phyloP scores from a whole-genome alignment of 176 grass and related monocot genomes.

The Tillandsia fasciculata region DNA sequence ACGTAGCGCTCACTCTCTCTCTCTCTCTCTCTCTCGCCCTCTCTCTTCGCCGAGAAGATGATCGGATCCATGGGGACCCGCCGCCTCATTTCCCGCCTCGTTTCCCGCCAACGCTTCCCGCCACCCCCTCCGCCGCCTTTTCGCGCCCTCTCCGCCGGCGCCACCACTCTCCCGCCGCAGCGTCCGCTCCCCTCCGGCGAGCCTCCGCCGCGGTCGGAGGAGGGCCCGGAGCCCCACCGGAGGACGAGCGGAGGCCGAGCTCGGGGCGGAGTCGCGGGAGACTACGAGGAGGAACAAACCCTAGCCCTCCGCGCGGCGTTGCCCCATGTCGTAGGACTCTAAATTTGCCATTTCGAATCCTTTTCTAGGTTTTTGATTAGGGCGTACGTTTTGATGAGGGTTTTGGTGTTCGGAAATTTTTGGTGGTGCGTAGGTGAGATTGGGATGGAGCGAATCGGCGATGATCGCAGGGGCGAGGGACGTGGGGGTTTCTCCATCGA shows the following conservation, averaged over 20 bases:
- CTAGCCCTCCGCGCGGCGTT: conserved; percentile 74
- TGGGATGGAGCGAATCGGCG: conserved; percentile 92
- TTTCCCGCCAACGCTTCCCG: background rate
- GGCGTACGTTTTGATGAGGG: background rate
- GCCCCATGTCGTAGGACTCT: conserved; percentile 57
- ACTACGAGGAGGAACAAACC: conserved; percentile 68
- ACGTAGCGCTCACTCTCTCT: background rate
- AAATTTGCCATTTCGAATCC: background rate
- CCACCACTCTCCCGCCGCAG: background rate
- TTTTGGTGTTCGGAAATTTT: background rate
- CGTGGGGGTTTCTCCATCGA: conserved; percentile 62
- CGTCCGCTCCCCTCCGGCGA: background rate
- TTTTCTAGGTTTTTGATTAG: background rate
- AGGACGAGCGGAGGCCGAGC: conserved; percentile 1
- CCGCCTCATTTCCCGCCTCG: background rate
- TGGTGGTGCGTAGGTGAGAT: conserved; percentile 36
- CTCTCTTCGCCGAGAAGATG: background rate
- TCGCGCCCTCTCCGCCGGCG: background rate
- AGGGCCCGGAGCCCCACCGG: conserved; percentile 5
- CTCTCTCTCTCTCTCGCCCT: background rate
- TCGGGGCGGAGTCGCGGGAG: conserved; percentile 18
- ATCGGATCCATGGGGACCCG: background rate
- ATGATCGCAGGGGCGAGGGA: conserved; percentile 83
- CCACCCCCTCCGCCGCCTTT: background rate
- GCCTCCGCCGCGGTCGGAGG: background rate